Base-by-base conservation (phyloP, 2,329 filamentous ascomycete genomes). In the Ascochyta pisi region DNA sequence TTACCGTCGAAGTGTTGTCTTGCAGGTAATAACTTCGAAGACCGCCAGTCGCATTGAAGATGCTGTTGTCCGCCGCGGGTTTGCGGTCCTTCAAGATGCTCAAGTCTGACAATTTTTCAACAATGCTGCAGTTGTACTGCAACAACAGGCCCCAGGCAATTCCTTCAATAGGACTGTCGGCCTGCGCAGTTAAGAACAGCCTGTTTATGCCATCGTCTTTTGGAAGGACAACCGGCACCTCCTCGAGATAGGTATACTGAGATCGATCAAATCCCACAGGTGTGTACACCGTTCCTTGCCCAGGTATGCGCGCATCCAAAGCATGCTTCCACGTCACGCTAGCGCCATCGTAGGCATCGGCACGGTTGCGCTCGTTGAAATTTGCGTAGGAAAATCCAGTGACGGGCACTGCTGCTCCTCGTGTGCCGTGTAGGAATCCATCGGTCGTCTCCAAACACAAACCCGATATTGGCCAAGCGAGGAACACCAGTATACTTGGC, bases 101-200 rank as follows among this genome's bases (percentile, higher is more conserved):
- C 16, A 54, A 23, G 19, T 54, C 51, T 2, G 31, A n/a, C 5
- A 33, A 10, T 13, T 44, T 31, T 5, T 49, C 40, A n/a, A 54
- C 33, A 13, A 54, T 40, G 15, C 33, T 56, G 37, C 53, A 56
- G 23, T 56, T 47, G 29, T 51, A 56, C 16, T 56, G 53, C 27
- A 56, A 9, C 13, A 56, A 38, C 24, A 56, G 29, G 9, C 46
- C 53, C 53, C 53, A 56, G n/a, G 22, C 24, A 1, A 24, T 46
- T 8, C 47, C 47, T n/a, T 56, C 53, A n/a, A 56, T 51, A n/a
- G 53, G 53, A 15, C 22, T 46, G 6, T 46, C 37, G 9, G 41
- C 42, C 29, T 51, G 53, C 6, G 53, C 34, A 6, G 47, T 40
- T 15, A 56, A 26, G 33, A 56, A 56, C 0, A 48, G n/a, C 16